These are phyloP conservation scores for Sinapis alba DNA, from an alignment of 441 rosid genomes.

Conservation along the genomic window DNA sequence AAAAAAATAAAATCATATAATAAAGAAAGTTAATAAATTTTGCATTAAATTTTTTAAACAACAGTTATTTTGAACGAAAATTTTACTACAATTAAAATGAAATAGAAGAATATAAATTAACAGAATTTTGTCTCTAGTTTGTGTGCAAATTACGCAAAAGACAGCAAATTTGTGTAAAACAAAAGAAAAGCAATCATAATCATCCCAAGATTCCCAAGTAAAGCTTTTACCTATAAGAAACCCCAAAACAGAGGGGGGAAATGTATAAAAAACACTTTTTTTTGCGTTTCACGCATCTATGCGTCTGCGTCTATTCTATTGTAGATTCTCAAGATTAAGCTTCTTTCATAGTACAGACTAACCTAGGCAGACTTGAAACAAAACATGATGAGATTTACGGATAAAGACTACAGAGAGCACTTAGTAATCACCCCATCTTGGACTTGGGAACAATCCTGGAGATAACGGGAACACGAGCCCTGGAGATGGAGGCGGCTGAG, in stretches of 20 bases:
- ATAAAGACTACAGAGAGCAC: no score
- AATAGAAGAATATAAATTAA: slow-evolving; percentile 17
- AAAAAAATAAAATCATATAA: no score
- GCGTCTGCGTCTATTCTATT: slow-evolving; percentile 23
- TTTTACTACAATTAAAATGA: no score
- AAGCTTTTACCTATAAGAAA: no score
- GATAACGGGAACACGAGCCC: slow-evolving; percentile 38
- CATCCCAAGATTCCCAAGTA: slow-evolving; percentile 25
- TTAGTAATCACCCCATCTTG: no score
- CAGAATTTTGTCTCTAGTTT: neutral
- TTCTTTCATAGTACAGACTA: slow-evolving; percentile 23
- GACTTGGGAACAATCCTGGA: slow-evolving; percentile 67
- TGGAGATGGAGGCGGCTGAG: slow-evolving; percentile 62
- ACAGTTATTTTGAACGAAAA: no score
- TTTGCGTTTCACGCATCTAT: slow-evolving; percentile 14
- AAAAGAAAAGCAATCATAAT: neutral
- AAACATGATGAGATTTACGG: no score
- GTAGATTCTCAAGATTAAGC: slow-evolving; percentile 25
- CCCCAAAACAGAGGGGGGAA: no score
- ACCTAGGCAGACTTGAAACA: slow-evolving; percentile 3
- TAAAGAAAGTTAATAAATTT: no score
- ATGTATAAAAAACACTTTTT: no score
- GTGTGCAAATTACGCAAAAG: neutral
- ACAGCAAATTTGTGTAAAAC: slow-evolving; percentile 2
- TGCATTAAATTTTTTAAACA: no score